Evolutionary conservation across 805 yeast genomes (phyloP), one percentile per base, ranked within the genome.

Genomic region (Starmerella geochares): DNA sequence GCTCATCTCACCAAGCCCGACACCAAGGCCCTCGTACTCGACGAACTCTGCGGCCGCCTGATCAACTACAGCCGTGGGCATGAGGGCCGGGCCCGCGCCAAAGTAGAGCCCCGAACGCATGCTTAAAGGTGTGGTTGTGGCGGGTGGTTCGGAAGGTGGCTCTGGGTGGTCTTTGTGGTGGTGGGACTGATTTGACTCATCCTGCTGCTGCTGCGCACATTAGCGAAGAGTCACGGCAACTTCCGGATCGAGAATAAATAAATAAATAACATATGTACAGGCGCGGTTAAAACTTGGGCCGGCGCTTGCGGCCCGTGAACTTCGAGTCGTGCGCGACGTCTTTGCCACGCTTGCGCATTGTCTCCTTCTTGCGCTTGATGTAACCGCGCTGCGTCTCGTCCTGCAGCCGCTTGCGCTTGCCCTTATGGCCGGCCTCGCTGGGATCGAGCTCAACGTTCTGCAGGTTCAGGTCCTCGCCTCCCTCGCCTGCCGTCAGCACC

Each of bases 61-160:
- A 67, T 86, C 81, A 48, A 92, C 74, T 2, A 90, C 97, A 3
- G 67, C 62, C 3, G 90, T 79, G 29, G 97, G 96, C 39, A 92
- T 73, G 47, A 81, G 75, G 1, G 98, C 98, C 44, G 99, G 99
- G 13, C 99, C 99, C n/a, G 99, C 97, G 50, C 97, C 98, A 62
- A 86, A 92, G 65, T 92, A 85, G 51, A 64, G 47, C 20, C 60
- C 62, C 2, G 56, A 44, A 38, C 62, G 59, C 60, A 54, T 56
- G 17, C 17, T 31, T 8, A 9, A 7, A 8, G 37, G 8, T 8
- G 21, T 16, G 19, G 13, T 16, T 17, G 19, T 6, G 5, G 13
- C 1, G 10, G 8, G 21, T 16, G 19, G 37, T 20, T 31, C 11
- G 35, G n/a, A 25, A 14, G 35, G 17, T 27, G 29, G 10, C 10